Conservation (phyloP, 345 rosid species). For the Eucalyptus sp. region DNA sequence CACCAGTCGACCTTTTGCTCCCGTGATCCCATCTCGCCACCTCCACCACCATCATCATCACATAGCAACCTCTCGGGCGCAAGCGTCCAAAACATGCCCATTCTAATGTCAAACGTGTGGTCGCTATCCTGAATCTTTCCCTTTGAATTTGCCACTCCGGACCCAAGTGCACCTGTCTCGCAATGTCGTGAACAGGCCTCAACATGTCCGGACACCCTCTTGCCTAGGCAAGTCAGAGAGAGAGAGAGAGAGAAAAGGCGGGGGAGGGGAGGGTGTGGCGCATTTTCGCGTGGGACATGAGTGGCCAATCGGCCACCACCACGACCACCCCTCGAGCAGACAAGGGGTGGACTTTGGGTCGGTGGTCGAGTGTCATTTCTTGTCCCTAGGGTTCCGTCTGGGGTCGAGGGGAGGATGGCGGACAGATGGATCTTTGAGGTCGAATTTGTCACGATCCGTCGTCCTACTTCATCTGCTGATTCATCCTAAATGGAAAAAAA, state of each 20-base stretch:
- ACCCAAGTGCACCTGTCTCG: neutral
- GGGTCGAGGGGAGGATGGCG: neutral
- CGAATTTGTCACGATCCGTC: neutral
- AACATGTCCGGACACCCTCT: neutral
- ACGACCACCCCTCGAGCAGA: neutral
- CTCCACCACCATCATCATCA: neutral
- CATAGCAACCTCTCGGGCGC: neutral
- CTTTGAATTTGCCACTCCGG: neutral
- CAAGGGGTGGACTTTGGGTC: neutral
- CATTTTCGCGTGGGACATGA: neutral
- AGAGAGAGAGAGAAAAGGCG: neutral
- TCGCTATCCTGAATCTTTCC: neutral
- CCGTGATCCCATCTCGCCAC: neutral
- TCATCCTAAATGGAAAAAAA: neutral
- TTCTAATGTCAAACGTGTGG: conserved; percentile 2
- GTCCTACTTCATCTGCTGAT: neutral
- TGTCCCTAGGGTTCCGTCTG: neutral
- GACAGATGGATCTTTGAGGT: neutral
- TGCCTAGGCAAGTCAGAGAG: neutral
- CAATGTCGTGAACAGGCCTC: neutral
- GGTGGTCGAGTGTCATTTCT: neutral
- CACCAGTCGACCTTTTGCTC: neutral
- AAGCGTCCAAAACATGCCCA: neutral
- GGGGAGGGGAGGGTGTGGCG: fast-evolving
- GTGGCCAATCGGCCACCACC: neutral